These are phyloP conservation scores for Pythium sp. DNA, from an alignment of 352 stramenopile genomes.

Conservation along the genomic window DNA sequence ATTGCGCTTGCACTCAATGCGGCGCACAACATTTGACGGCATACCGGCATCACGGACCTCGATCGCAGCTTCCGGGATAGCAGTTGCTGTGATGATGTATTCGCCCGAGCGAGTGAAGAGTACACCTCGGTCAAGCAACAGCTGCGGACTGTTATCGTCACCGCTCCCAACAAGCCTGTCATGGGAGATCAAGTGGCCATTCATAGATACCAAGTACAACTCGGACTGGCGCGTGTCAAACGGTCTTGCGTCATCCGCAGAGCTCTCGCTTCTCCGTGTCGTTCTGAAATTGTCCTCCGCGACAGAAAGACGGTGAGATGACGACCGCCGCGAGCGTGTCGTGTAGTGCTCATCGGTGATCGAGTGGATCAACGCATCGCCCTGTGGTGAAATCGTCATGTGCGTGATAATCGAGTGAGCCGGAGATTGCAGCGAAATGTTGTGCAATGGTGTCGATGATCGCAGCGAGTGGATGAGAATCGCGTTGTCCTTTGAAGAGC, in stretches of 20 bases:
- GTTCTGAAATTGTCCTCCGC: conserved; percentile 18
- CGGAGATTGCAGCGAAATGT: conserved; percentile 56
- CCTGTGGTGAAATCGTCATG: conserved; percentile 71
- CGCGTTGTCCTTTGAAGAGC: conserved; percentile 71
- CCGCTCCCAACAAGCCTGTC: conserved; percentile 40
- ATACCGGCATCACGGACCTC: conserved; percentile 72
- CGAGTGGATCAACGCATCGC: conserved; percentile 69
- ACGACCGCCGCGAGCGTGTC: conserved; percentile 4
- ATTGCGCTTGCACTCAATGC: conserved; percentile 76
- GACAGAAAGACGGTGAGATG: conserved; percentile 13
- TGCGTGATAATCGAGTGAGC: conserved; percentile 51
- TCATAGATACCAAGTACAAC: conserved; percentile 80
- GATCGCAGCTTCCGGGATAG: conserved; percentile 57
- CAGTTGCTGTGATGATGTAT: conserved; percentile 72
- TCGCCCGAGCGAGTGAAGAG: conserved; percentile 78
- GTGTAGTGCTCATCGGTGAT: conserved; percentile 51
- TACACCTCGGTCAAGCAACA: conserved; percentile 65
- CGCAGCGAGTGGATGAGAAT: conserved; percentile 77
- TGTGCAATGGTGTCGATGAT: conserved; percentile 69
- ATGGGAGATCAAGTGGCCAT: conserved; percentile 69
- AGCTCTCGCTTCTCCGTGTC: conserved; percentile 14
- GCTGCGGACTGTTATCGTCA: conserved; percentile 32
- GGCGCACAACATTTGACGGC: conserved; percentile 53
- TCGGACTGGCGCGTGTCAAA: conserved; percentile 72
- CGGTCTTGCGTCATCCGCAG: conserved; percentile 6